Conservation (phyloP, 148 eudicot genomes). For the Vaccinium myrtillus region DNA sequence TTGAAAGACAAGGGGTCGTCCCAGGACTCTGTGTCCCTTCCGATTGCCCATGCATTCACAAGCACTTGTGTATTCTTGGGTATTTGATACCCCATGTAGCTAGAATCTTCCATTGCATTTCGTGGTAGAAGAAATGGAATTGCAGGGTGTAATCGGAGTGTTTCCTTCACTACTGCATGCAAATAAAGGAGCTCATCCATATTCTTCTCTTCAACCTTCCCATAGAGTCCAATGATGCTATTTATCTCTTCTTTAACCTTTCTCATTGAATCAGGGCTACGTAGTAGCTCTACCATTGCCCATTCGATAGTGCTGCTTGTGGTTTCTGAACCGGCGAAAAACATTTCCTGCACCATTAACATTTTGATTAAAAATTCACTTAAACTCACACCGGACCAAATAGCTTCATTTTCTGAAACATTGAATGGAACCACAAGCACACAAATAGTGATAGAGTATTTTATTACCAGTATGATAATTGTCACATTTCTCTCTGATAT, state of each 20-base stretch:
- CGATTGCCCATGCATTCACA: no score
- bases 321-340: neutral
- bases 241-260: conserved; percentile 2
- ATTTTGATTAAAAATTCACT: neutral
- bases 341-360: neutral
- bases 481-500: neutral
- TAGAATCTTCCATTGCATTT: no score
- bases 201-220: conserved; percentile 12
- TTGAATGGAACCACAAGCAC: neutral
- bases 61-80: no score
- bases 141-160: no score
- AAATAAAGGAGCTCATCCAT: neutral
- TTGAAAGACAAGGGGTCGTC: conserved; percentile 18
- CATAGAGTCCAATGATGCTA: neutral
- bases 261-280: neutral
- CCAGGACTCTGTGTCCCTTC: no score
- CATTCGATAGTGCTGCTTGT: conserved; percentile 7
- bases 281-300: conserved; percentile 10
- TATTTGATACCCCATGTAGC: no score
- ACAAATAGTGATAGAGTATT: neutral
- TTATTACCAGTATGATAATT: conserved; percentile 13
- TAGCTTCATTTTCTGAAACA: neutral
- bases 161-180: neutral
- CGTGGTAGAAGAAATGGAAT: no score
- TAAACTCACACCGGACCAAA: no score